Evolutionary conservation across 106 monocot genomes (phyloP), one percentile per base, ranked within the genome.

Genomic region (Gastrodia elata): DNA sequence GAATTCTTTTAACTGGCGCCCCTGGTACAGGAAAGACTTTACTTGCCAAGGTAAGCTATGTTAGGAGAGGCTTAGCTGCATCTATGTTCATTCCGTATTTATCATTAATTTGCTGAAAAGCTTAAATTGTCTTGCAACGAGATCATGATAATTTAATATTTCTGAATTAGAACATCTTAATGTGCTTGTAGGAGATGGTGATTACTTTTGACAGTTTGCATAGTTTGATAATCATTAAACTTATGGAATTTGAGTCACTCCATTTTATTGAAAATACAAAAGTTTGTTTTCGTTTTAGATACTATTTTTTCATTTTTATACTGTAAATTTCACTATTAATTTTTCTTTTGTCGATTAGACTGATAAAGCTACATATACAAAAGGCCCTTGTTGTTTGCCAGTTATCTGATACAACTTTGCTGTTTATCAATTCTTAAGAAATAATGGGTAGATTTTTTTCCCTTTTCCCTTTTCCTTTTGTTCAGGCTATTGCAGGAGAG

Each of bases 401-500:
- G 27, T 37, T 18, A 27, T 16, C 8, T 7, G 36, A 10, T 34
- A 13, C 65, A 35, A 34, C 5, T 34, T 35, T 65, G 64, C 10
- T 34, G 0, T 11, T 33, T 65, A 15, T 15, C 35, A 5, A 65
- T 65, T 65, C 24, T 33, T 11, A 65, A 2, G 20, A 18, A 34
- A 65, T 15, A 58, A 24, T 65, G 30, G 16, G 3, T 67, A 67
- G 33, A 18, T 9, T 27, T 39, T 69, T n/a, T 6, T 56, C 38
- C 64, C 28, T 64, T 61, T 71, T 61, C 1, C 32, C 11, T 11
- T 32, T 61, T 33, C 59, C 41, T 46, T 77, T 39, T 77, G 20
- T 79, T 18, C 76, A 97, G 96, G 96, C 96, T 78, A 93, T 97
- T 88, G 96, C 96, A 71, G 96, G 96, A 72, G 96, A 97, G 88